phyloP scores from a whole-genome alignment of 73 alveolate genomes.

The Tetrahymena elliotti region DNA sequence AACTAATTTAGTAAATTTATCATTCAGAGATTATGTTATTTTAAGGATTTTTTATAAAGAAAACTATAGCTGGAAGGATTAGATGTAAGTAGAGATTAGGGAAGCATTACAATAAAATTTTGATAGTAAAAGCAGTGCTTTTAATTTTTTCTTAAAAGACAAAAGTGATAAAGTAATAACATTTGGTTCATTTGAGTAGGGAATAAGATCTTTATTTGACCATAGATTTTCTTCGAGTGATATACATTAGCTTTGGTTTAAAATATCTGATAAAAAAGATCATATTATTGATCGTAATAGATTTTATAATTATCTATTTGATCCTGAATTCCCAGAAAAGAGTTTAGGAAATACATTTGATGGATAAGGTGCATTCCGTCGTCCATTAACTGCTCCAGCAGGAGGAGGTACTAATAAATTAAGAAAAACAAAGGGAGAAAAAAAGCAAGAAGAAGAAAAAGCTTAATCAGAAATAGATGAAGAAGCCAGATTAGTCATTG shows the following conservation, averaged over 20 bases:
- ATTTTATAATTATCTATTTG: not conserved
- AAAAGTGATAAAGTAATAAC: not conserved
- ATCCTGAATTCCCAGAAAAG: not conserved
- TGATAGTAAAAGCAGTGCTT: not conserved
- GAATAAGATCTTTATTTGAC: not conserved
- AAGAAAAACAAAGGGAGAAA: not conserved
- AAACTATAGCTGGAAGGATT: slow-evolving; percentile 38
- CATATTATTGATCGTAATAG: not conserved
- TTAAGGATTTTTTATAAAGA: no score
- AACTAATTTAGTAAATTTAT: slow-evolving; percentile 43
- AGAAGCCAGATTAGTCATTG: not conserved
- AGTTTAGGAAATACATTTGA: not conserved
- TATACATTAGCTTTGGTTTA: not conserved
- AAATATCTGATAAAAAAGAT: not conserved
- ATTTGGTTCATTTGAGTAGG: not conserved
- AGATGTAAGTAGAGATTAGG: slow-evolving; percentile 54
- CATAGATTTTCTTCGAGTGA: not conserved
- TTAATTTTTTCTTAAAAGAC: not conserved
- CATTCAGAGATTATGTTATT: no score
- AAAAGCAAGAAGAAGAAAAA: not conserved
- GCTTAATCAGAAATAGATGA: not conserved
- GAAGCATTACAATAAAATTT: slow-evolving; percentile 27
- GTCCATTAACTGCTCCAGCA: not conserved
- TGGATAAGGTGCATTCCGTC: not conserved
- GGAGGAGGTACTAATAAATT: not conserved